phyloP scores from a whole-genome alignment of 225 moss, liverwort and hornwort species.

The Lunularia cruciata region DNA sequence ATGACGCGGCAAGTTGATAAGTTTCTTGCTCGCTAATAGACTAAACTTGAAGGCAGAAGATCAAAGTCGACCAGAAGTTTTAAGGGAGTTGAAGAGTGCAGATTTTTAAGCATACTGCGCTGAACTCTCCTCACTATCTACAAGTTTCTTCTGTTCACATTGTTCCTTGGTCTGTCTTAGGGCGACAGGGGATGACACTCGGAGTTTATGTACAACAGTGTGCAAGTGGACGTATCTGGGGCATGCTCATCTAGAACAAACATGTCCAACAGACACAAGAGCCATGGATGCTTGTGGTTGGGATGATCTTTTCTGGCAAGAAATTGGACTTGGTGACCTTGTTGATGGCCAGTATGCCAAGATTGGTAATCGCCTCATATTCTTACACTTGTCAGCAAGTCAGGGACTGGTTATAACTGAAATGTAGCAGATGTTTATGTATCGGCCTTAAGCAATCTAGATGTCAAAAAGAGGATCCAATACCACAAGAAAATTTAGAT shows the following conservation, averaged over 20 bases:
- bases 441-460: not conserved
- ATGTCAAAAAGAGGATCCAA: not conserved
- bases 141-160: no score
- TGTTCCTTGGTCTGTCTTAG: constrained; percentile 33
- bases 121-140: no score
- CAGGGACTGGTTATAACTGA: no score
- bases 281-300: constrained; percentile 96
- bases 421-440: no score
- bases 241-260: constrained; percentile 80
- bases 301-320: constrained; percentile 97
- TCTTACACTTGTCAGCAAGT: not conserved
- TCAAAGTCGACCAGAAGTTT: not conserved
- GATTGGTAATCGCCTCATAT: constrained; percentile 60
- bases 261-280: constrained; percentile 66
- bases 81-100: not conserved
- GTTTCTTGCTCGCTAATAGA: not conserved
- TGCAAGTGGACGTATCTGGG: constrained; percentile 99
- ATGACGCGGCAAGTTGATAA: not conserved
- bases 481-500: no score
- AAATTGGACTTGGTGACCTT: constrained; percentile 93
- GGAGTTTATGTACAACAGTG: constrained; percentile 92
- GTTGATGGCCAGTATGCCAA: constrained; percentile 88
- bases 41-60: not conserved
- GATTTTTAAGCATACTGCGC: not conserved
- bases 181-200: constrained; percentile 95